Conservation (phyloP, 805 yeast genomes). For the Saccharomycopsis fodiens region DNA sequence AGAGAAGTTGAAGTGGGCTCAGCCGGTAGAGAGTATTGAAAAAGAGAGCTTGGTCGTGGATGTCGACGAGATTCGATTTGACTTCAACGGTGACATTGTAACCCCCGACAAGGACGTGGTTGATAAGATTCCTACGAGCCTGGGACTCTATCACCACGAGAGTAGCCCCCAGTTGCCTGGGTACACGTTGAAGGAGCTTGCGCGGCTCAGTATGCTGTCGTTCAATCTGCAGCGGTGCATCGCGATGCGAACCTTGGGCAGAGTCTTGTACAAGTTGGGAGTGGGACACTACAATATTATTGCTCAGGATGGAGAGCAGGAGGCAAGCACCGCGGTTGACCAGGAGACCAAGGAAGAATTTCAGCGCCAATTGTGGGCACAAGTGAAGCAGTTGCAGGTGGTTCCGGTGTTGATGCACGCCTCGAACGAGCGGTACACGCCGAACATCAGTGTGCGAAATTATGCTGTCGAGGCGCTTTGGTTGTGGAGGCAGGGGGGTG, state of each 20-base stretch:
- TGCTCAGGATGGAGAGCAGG: slow-evolving; percentile 36
- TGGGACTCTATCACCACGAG: slow-evolving; percentile 89
- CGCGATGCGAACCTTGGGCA: slow-evolving; percentile 80
- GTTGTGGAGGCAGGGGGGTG: slow-evolving; percentile 58
- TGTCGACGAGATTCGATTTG: slow-evolving; percentile 67
- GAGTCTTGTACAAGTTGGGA: slow-evolving; percentile 77
- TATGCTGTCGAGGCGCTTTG: slow-evolving; percentile 88
- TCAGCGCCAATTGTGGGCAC: slow-evolving; percentile 59
- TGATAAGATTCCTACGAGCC: slow-evolving; percentile 39
- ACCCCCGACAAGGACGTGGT: slow-evolving; percentile 42
- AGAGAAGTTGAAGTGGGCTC: slow-evolving; percentile 87
- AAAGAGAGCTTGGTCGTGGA: slow-evolving; percentile 31
- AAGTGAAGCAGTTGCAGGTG: slow-evolving; percentile 54
- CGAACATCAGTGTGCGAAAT: slow-evolving; percentile 65
- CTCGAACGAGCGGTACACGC: slow-evolving; percentile 55
- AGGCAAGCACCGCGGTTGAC: slow-evolving; percentile 31
- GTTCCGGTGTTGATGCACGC: slow-evolving; percentile 61
- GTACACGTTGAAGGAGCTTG: slow-evolving; percentile 77
- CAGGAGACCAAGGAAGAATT: slow-evolving; percentile 33
- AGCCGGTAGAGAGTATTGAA: slow-evolving; percentile 44
- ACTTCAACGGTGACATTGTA: slow-evolving; percentile 74
- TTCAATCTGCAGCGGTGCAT: slow-evolving; percentile 81
- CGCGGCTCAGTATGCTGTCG: slow-evolving; percentile 69
- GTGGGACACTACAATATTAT: slow-evolving; percentile 47
- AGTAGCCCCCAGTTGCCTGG: slow-evolving; percentile 88